phyloP scores from a whole-genome alignment of 352 stramenopile species.

The Hyaloperonospora brassicae region DNA sequence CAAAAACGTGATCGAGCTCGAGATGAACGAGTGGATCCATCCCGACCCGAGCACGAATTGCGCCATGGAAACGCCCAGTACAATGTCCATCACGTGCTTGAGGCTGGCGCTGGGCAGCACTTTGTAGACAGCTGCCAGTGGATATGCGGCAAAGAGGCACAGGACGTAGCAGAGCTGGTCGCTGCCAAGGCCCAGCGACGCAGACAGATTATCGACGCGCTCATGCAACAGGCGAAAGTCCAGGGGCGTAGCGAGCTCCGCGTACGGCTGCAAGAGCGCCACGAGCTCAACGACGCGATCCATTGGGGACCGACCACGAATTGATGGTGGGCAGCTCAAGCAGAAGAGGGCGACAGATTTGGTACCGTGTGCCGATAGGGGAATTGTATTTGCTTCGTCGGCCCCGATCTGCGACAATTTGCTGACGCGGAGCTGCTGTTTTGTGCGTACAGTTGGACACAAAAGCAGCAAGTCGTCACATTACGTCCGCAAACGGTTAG shows the following conservation, averaged over 20 bases:
- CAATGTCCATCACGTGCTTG: slow-evolving; percentile 91
- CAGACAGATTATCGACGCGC: slow-evolving; percentile 37
- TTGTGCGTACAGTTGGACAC: too few species aligned
- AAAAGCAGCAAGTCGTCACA: too few species aligned
- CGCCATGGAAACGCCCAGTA: slow-evolving; percentile 88
- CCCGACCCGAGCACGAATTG: slow-evolving; percentile 89
- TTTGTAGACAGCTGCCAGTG: slow-evolving; percentile 86
- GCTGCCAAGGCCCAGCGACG: slow-evolving; percentile 31
- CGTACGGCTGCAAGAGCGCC: slow-evolving; percentile 13
- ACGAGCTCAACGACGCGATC: neutral
- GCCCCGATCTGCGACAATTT: too few species aligned
- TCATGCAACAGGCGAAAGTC: slow-evolving; percentile 41
- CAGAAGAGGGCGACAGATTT: too few species aligned
- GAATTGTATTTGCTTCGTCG: too few species aligned
- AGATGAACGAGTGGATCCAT: slow-evolving; percentile 95
- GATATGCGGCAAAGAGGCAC: slow-evolving; percentile 91
- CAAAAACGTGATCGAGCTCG: slow-evolving; percentile 84
- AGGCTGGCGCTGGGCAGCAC: slow-evolving; percentile 68
- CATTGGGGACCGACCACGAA: neutral
- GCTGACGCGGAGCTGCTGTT: too few species aligned
- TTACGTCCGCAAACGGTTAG: too few species aligned
- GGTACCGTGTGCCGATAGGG: too few species aligned
- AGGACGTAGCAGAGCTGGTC: slow-evolving; percentile 82
- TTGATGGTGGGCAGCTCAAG: too few species aligned
- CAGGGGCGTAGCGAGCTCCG: slow-evolving; percentile 38